These are phyloP conservation scores for Collybia mongolica DNA, from an alignment of 768 basidiomycete genomes.

Conservation along the genomic window DNA sequence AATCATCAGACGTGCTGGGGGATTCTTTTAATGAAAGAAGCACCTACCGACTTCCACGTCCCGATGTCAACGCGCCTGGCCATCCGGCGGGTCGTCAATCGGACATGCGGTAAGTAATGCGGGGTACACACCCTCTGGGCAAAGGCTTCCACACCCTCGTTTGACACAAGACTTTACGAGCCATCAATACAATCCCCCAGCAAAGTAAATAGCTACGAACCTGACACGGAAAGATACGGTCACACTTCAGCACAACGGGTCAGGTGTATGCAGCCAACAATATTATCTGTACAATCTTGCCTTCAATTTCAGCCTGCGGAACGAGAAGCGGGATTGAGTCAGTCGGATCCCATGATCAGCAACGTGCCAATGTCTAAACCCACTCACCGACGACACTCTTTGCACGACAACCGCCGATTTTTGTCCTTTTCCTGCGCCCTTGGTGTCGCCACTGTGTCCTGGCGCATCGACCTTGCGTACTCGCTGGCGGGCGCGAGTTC, in stretches of 20 bases:
- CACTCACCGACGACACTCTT: conserved; percentile 48
- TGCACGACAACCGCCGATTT: conserved; percentile 46
- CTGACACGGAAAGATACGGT: conserved; percentile 66
- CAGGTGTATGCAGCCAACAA: neutral
- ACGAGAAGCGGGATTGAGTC: neutral
- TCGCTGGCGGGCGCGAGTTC: neutral
- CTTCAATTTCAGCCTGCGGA: conserved; percentile 47
- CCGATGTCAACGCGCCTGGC: conserved; percentile 60
- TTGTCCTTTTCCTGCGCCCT: conserved; percentile 38
- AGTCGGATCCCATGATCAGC: conserved; percentile 1
- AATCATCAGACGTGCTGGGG: neutral
- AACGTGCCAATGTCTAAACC: neutral
- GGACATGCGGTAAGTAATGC: conserved; percentile 4
- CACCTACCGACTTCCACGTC: conserved; percentile 59
- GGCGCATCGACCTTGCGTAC: neutral
- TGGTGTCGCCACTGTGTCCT: neutral
- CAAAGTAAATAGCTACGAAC: conserved; percentile 21
- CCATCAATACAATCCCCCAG: conserved; percentile 9
- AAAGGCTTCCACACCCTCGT: conserved; percentile 61
- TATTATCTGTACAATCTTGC: conserved; percentile 19
- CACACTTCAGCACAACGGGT: conserved; percentile 40
- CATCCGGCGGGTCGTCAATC: neutral
- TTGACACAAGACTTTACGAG: conserved; percentile 55
- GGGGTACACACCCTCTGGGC: conserved; percentile 48
- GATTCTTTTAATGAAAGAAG: conserved; percentile 6